These are phyloP conservation scores for Pseudotulostoma volvatum DNA, from an alignment of 495 filamentous ascomycete species.

Conservation along the genomic window DNA sequence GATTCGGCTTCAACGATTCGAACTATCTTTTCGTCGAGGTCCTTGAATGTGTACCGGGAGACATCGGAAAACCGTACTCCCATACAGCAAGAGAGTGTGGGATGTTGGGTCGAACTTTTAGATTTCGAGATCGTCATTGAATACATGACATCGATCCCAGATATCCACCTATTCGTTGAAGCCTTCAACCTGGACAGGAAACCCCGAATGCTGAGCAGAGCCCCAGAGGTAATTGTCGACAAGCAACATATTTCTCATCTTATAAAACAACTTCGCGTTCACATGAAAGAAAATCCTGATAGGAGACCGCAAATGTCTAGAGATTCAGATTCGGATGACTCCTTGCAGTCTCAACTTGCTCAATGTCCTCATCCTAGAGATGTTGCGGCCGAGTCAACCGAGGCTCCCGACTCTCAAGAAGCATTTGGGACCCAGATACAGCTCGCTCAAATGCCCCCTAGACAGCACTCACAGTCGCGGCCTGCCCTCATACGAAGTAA, in stretches of 20 bases:
- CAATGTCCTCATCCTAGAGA: background rate
- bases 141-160: slow-evolving; percentile 13
- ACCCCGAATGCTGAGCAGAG: slow-evolving; percentile 10
- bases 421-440: slow-evolving; percentile 3
- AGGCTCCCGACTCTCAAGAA: slow-evolving; percentile 2
- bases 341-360: background rate
- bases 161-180: slow-evolving; percentile 19
- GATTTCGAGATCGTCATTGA: slow-evolving; percentile 25
- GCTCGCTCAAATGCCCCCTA: background rate
- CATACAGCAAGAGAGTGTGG: slow-evolving; percentile 12
- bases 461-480: background rate
- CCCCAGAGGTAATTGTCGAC: slow-evolving; percentile 7
- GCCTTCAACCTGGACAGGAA: slow-evolving; percentile 20
- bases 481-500: background rate
- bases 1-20: slow-evolving; percentile 25
- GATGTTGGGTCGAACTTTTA: slow-evolving; percentile 18
- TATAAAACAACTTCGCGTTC: slow-evolving; percentile 4
- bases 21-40: slow-evolving; percentile 16
- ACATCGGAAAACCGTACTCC: slow-evolving; percentile 5
- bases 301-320: background rate
- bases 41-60: slow-evolving; percentile 8
- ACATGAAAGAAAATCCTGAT: background rate
- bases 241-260: slow-evolving; percentile 1
- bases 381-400: too few relatives aligned
- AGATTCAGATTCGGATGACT: slow-evolving; percentile 1